These are phyloP conservation scores for Berkeleyomyces rouxiae DNA, from an alignment of 2,329 filamentous ascomycete genomes.

Conservation along the genomic window DNA sequence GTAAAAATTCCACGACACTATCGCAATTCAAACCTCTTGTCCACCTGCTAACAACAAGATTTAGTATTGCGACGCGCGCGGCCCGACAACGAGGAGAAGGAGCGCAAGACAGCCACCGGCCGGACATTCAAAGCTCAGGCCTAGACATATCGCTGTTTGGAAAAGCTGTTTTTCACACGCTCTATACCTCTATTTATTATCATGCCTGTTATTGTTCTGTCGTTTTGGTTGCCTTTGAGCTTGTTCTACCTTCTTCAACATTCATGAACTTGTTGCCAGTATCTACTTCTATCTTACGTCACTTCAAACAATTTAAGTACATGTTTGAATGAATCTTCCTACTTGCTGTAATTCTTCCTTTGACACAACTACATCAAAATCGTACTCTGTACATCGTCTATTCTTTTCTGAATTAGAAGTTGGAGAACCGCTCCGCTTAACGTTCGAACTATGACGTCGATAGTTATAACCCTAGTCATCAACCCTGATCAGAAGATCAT, in stretches of 20 bases:
- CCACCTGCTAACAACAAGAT: constrained; percentile 18
- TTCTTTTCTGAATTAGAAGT: neutral
- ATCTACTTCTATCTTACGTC: neutral
- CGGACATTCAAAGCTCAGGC: constrained; percentile 60
- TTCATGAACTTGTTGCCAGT: neutral
- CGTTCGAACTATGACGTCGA: neutral
- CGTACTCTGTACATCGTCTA: neutral
- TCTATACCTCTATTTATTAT: neutral
- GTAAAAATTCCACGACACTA: constrained; percentile 30
- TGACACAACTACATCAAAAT: no score
- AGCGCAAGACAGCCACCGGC: constrained; percentile 94
- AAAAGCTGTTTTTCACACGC: constrained; percentile 11
- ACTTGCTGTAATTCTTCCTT: no score
- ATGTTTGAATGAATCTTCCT: no score
- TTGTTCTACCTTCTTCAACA: neutral
- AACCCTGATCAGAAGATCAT: neutral
- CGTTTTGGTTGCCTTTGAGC: neutral
- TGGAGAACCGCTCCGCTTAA: neutral
- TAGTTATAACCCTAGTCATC: neutral
- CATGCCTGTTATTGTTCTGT: constrained; percentile 5
- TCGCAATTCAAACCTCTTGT: neutral
- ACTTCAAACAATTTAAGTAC: neutral
- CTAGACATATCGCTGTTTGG: constrained; percentile 16
- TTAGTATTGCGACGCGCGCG: constrained; percentile 86
- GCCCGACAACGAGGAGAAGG: constrained; percentile 91